Evolutionary conservation across 768 basidiomycete species (phyloP), one percentile per base, ranked within the genome.

Genomic region (Russula abietina): DNA sequence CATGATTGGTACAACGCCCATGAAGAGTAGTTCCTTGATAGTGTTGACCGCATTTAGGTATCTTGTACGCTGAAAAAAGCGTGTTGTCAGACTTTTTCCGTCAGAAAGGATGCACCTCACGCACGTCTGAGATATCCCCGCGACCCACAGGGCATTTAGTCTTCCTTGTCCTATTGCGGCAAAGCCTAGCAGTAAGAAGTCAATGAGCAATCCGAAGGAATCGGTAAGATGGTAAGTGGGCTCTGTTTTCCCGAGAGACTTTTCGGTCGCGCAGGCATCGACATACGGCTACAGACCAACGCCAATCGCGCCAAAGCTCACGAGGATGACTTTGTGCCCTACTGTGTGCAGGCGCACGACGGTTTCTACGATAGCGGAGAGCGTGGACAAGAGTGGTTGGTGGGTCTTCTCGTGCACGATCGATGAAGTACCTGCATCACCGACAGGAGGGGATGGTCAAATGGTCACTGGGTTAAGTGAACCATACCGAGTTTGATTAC

Each of bases 1-100:
- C 59, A 99, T 94, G 66, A 99, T 98, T 3, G 97, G 97, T 1
- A 99, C 86, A 0, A 98, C 92, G 19, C 95, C 96, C 88, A 98
- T 90, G 3, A 83, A 84, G 30, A 99, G 76, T 12, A 99, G 79
- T 69, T 98, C 93, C 41, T 88, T 87, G 73, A 99, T 83, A 0
- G 97, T 98, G 69, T 97, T 98, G 60, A 93, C 91, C 0, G 96
- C 97, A 72, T 99, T 99, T 60, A 98, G 75, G 72, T 98, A 99
- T 65, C 97, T 82, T 12, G 94, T 96, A 45, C 95, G 81, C 96
- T 98, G 70, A 19, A 53, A 56, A 61, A 48, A 57, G 16, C 46
- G 19, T 39, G 9, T 49, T 19, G 46, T 38, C 19, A 9, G 6
- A 17, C 17, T 1, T 0, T 38, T 38, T 38, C 5, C 43, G 0